Conservation (phyloP, 129 eudicot genomes). For the Artemisia annua region DNA sequence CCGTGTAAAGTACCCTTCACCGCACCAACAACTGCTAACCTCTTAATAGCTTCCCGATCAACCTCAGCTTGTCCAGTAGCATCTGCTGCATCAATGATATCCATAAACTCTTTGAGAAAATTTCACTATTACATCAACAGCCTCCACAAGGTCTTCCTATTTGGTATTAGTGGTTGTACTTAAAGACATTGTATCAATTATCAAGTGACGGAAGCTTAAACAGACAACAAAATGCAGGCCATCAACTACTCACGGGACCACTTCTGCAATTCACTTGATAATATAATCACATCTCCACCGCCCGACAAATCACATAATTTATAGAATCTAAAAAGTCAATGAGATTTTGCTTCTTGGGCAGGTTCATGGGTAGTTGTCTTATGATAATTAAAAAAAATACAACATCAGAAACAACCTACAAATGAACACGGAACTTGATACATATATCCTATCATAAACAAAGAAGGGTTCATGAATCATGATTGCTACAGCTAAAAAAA, state of each 20-base stretch:
- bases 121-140: too few relatives aligned
- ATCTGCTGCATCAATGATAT: too few relatives aligned
- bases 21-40: too few relatives aligned
- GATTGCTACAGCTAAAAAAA: constrained; percentile 11
- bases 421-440: constrained; percentile 7
- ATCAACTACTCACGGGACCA: constrained; percentile 28
- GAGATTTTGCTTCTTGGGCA: constrained; percentile 25
- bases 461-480: background rate
- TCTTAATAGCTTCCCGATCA: too few relatives aligned
- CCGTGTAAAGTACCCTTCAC: too few relatives aligned
- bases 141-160: too few relatives aligned
- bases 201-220: background rate
- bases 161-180: too few relatives aligned
- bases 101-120: too few relatives aligned
- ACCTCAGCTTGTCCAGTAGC: too few relatives aligned
- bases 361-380: constrained; percentile 20
- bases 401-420: background rate
- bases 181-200: background rate
- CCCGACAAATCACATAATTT: constrained; percentile 7
- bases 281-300: constrained; percentile 14
- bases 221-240: constrained; percentile 3
- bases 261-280: constrained; percentile 17
- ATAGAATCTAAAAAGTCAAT: background rate
- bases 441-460: constrained; percentile 1
- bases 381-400: background rate